A percentile compares a stretch with the other conserved stretches of the same genome.
These are phyloP conservation scores for Penicillium paneum DNA, from an alignment of 2,329 filamentous ascomycete genomes.

Conservation along the genomic window DNA sequence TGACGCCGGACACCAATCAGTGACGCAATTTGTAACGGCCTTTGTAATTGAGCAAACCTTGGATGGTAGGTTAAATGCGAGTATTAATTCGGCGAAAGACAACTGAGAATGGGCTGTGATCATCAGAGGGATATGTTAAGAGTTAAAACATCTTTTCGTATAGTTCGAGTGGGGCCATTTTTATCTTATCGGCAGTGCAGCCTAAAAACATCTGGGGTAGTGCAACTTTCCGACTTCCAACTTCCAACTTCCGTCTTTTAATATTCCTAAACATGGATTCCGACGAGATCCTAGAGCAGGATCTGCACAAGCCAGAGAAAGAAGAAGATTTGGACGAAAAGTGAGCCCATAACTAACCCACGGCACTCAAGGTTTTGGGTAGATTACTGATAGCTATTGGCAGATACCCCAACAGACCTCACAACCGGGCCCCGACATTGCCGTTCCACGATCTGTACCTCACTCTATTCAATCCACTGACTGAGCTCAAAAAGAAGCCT, in stretches of 20 bases:
- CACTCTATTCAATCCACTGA: conserved; percentile 75
- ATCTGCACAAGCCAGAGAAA: conserved; percentile 3
- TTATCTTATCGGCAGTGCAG: conserved; percentile 29
- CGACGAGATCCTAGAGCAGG: conserved; percentile 22
- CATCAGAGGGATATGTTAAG: too few relatives aligned
- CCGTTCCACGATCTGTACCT: conserved; percentile 77
- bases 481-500: conserved; percentile 72
- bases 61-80: not conserved
- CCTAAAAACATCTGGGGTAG: conserved; percentile 22
- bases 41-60: not conserved
- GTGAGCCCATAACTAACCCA: conserved; percentile 10
- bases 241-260: not conserved
- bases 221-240: not conserved
- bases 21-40: not conserved
- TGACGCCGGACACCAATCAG: too few relatives aligned
- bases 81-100: not conserved
- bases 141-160: not conserved
- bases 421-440: conserved; percentile 74
- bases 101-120: too few relatives aligned
- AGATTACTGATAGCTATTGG: conserved; percentile 7
- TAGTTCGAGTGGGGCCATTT: not conserved
- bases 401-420: conserved; percentile 78
- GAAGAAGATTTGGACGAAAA: conserved; percentile 34
- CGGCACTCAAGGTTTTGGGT: too few relatives aligned
- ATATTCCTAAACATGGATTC: conserved; percentile 26